phyloP scores from a whole-genome alignment of 2,329 filamentous ascomycete species.

The Colletotrichum tropicale region DNA sequence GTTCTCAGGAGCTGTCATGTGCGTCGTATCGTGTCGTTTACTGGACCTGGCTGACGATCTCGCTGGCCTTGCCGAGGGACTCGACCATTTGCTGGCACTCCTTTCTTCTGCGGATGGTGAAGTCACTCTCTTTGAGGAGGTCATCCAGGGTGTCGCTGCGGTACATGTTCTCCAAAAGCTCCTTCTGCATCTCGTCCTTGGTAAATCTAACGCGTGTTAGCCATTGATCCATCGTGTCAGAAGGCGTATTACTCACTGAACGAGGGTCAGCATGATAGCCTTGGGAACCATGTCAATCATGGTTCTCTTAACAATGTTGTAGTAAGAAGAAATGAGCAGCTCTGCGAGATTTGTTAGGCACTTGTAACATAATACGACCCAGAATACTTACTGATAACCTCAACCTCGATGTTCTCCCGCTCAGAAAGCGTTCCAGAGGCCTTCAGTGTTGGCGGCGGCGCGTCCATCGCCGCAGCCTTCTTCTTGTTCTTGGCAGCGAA shows the following conservation, averaged over 20 bases:
- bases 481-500: constrained; percentile 99
- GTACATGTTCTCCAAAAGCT: constrained; percentile 98
- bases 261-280: constrained; percentile 96
- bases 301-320: constrained; percentile 95
- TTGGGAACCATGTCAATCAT: constrained; percentile 99
- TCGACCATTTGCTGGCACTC: constrained; percentile 99
- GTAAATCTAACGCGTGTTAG: constrained; percentile 48
- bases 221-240: not conserved
- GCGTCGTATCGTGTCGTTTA: constrained; percentile 34
- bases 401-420: constrained; percentile 93
- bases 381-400: constrained; percentile 85
- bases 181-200: constrained; percentile 98
- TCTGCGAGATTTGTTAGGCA: constrained; percentile 55
- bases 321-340: constrained; percentile 95
- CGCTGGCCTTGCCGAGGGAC: constrained; percentile 84
- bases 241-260: constrained; percentile 74
- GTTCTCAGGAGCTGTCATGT: not conserved
- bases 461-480: constrained; percentile 99
- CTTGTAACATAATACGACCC: not conserved
- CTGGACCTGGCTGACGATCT: constrained; percentile 89
- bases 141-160: constrained; percentile 88
- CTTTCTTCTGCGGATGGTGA: constrained; percentile 92
- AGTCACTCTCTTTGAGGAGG: constrained; percentile 96
- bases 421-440: constrained; percentile 93
- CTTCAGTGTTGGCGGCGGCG: constrained; percentile 90